phyloP scores from a whole-genome alignment of 2,329 filamentous ascomycete species.

The Ilyonectria destructans region DNA sequence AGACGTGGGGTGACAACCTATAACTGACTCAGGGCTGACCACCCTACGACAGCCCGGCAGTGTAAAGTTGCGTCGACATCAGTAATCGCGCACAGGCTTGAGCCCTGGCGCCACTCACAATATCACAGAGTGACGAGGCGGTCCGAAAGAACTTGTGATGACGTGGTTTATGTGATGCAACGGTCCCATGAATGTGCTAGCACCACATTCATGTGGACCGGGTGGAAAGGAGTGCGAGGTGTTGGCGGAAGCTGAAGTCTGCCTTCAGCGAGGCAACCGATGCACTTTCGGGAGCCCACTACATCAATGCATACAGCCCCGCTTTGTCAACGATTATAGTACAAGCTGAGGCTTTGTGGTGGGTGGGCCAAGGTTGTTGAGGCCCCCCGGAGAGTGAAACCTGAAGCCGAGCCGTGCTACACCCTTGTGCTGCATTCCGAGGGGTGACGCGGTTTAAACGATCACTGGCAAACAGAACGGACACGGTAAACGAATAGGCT shows the following conservation, averaged over 20 bases:
- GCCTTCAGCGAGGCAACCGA: constrained; percentile 6
- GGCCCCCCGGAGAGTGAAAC: not conserved
- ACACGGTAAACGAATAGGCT: not conserved
- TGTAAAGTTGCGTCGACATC: not conserved
- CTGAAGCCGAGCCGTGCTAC: constrained; percentile 11
- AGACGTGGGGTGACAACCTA: constrained; percentile 10
- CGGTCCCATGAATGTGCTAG: constrained; percentile 4
- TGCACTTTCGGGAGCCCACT: not conserved
- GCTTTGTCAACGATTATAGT: not conserved
- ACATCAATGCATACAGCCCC: not conserved
- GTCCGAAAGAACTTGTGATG: not conserved
- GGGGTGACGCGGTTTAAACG: not conserved
- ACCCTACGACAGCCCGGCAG: constrained; percentile 3
- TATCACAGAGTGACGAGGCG: not conserved
- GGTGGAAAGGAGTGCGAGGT: not conserved
- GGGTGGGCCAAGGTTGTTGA: not conserved
- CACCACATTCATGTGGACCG: constrained; percentile 14
- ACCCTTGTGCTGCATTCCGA: not conserved
- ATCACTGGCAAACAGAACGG: constrained; percentile 8
- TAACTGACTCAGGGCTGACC: constrained; percentile 8
- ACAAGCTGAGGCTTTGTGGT: not conserved
- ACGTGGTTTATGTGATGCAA: constrained; percentile 18
- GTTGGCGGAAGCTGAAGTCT: not conserved
- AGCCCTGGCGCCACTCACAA: not conserved
- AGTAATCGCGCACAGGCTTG: constrained; percentile 1